Evolutionary conservation across 1,284 basidiomycete genomes (phyloP), one percentile per base, ranked within the genome.

Genomic region (Pulchroboletus neoregius): DNA sequence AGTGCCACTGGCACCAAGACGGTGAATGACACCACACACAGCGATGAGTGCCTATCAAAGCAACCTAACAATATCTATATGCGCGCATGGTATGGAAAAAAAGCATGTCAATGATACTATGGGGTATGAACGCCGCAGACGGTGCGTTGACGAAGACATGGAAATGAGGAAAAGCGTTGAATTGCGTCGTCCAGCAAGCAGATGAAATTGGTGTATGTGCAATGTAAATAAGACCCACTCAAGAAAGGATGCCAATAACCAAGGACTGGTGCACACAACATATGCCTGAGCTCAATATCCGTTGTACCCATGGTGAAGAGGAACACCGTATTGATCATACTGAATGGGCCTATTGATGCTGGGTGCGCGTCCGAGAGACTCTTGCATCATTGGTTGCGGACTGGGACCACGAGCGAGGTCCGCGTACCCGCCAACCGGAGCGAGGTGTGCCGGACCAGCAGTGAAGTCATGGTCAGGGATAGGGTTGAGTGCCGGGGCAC

Each of bases 381-480:
- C 75, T 39, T 78, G 71, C 81, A 84, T 84, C 56, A 72, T 74
- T 8, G 83, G 83, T 52, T 74, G 72, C 16, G 80, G 79, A 64
- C 70, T 74, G 16, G 71, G 67, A 36, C 79, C 84, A 53, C 87
- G 84, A 50, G 82, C 76, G 35, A 90, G 76, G 60, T 90, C 85
- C 36, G 87, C 87, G 59, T 90, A 90, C 26, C 84, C 86, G 48
- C 84, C 86, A 47, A 84, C 77, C 22, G 84, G 78, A 9, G 80
- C 79, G 39, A 82, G 71, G 39, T 70, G 62, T 13, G 70, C 54
- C 31, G 80, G 54, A 16, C 82, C 84, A 39, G 87, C 79, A 24
- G 88, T 91, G 68, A 91, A 92, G 69, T 92, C 90, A 65, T 92
- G 90, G 32, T 86, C 75, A 30, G 80, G 82, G 48, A 85, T 63